phyloP scores from a whole-genome alignment of 139 green algal genomes.

The Micractinium conductrix region DNA sequence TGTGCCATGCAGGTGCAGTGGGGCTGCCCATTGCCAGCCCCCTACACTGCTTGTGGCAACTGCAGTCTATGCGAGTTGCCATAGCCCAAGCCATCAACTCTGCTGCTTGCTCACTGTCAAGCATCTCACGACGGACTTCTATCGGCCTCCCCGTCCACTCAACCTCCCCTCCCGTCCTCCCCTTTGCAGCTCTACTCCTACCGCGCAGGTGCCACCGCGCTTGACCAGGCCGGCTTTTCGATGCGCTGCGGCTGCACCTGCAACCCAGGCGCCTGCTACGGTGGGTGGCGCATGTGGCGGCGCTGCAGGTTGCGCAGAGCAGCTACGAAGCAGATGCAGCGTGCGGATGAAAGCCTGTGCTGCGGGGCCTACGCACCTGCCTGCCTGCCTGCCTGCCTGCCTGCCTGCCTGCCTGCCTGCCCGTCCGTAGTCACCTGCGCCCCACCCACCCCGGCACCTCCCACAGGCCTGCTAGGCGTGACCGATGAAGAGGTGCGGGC shows the following conservation, averaged over 20 bases:
- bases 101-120: no score
- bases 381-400: no score
- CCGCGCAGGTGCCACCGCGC: conserved; percentile 58
- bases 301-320: background rate
- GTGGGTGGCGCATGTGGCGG: background rate
- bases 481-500: conserved; percentile 55
- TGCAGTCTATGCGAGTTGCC: no score
- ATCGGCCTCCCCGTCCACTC: background rate
- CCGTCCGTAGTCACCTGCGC: no score
- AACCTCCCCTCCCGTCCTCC: background rate
- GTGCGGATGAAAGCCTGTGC: no score
- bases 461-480: conserved; percentile 21
- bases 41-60: no score
- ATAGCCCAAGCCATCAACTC: no score
- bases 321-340: no score
- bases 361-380: no score
- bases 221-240: conserved; percentile 71
- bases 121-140: no score
- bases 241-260: conserved; percentile 68
- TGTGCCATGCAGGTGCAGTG: background rate
- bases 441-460: no score
- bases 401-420: no score
- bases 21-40: background rate
- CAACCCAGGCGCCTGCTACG: conserved; percentile 55
- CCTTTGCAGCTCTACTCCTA: conserved; percentile 58